Percentiles rank a stretch among this genome's conserved stretches.
phyloP scores from a whole-genome alignment of 1,284 basidiomycete genomes.

The Malassezia caprae region DNA sequence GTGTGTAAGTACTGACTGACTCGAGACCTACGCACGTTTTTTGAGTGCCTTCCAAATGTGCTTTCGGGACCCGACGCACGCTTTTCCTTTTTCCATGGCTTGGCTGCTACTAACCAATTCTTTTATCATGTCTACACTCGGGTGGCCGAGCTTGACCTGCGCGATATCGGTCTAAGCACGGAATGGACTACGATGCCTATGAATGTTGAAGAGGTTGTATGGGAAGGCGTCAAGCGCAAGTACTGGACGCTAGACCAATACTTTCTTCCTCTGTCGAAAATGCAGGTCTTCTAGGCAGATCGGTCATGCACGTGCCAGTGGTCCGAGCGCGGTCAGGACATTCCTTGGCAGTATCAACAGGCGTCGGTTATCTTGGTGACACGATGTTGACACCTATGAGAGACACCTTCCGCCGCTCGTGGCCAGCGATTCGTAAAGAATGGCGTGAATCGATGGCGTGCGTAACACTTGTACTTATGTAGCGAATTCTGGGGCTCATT shows the following conservation, averaged over 20 bases:
- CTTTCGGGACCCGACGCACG: slow-evolving; percentile 65
- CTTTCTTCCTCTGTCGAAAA: slow-evolving; percentile 22
- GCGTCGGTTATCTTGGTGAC: neutral
- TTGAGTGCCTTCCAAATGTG: slow-evolving; percentile 69
- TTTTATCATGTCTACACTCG: slow-evolving; percentile 79
- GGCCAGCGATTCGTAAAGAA: neutral
- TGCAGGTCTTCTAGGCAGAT: slow-evolving; percentile 14
- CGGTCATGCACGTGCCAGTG: neutral
- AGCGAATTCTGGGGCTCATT: slow-evolving; percentile 31
- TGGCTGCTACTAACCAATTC: slow-evolving; percentile 77
- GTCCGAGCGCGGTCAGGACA: neutral
- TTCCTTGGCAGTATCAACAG: neutral
- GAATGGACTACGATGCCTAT: slow-evolving; percentile 61
- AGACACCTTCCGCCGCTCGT: neutral
- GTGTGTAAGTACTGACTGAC: slow-evolving; percentile 47
- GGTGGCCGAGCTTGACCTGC: slow-evolving; percentile 73
- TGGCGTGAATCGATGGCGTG: slow-evolving; percentile 1
- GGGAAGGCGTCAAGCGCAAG: slow-evolving; percentile 35
- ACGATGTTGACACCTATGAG: neutral
- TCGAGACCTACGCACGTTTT: slow-evolving; percentile 66
- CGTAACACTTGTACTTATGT: neutral
- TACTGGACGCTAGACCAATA: slow-evolving; percentile 38
- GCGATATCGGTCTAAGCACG: slow-evolving; percentile 65
- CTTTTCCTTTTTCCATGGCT: slow-evolving; percentile 84
- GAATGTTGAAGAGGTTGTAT: slow-evolving; percentile 27